These are phyloP conservation scores for Saccharomycopsis lassenensis DNA, from an alignment of 805 yeast genomes.

Conservation along the genomic window DNA sequence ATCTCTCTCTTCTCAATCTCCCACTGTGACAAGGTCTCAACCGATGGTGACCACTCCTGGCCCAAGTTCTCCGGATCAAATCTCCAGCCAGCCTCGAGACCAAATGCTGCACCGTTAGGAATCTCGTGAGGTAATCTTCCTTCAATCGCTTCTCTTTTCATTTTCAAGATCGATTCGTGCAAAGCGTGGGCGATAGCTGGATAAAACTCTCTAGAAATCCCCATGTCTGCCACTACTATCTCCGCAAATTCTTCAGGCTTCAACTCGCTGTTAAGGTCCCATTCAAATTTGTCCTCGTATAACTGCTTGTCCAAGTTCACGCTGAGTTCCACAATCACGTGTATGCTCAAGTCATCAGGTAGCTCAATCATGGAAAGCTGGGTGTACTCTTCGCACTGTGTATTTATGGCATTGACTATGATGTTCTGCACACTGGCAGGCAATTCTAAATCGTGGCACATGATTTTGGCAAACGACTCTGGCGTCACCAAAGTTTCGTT, in stretches of 20 bases:
- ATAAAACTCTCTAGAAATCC: conserved; percentile 71
- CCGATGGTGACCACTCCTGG: conserved; percentile 76
- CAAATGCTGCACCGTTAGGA: conserved; percentile 49
- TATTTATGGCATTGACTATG: conserved; percentile 59
- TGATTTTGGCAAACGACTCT: conserved; percentile 58
- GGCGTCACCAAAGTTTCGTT: conserved; percentile 60
- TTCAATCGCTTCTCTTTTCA: conserved; percentile 76
- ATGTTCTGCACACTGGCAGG: conserved; percentile 52
- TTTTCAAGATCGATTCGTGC: conserved; percentile 65
- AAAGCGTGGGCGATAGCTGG: conserved; percentile 84
- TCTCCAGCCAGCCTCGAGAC: conserved; percentile 56
- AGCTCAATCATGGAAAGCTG: conserved; percentile 53
- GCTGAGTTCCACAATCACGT: conserved; percentile 70
- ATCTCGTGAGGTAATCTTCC: conserved; percentile 43
- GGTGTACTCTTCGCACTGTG: conserved; percentile 70
- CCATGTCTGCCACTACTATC: conserved; percentile 74
- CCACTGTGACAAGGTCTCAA: conserved; percentile 78
- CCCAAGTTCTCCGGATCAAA: conserved; percentile 70
- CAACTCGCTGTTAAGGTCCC: conserved; percentile 58
- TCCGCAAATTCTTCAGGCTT: conserved; percentile 82
- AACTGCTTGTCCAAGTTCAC: conserved; percentile 75
- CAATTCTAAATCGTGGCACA: conserved; percentile 77
- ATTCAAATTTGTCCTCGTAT: conserved; percentile 87
- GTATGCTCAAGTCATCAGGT: conserved; percentile 55
- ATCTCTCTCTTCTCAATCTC: conserved; percentile 93